Percentiles rank a stretch among this genome's conserved stretches.
Evolutionary conservation across 2,329 filamentous ascomycete genomes (phyloP).

Genomic region (Eutypa lata): DNA sequence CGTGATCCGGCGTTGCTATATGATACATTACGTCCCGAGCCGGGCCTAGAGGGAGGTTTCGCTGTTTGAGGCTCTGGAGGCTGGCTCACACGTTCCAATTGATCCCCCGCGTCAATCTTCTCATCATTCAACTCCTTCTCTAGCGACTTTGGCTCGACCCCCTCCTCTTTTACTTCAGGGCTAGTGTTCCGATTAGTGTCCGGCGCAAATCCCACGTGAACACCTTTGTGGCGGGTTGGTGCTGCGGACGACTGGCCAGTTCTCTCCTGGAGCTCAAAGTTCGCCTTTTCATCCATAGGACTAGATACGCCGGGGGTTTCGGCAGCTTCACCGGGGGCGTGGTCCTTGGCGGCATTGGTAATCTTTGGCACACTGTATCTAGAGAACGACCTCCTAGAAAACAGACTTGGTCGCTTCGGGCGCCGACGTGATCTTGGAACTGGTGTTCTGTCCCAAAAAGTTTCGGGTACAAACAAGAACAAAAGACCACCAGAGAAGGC

Average conservation of each 20-base stretch:
- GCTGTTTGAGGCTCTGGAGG: neutral
- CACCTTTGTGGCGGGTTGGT: constrained; percentile 26
- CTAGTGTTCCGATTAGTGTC: constrained; percentile 17
- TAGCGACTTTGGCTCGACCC: constrained; percentile 1
- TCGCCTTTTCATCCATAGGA: constrained; percentile 5
- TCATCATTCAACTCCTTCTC: neutral
- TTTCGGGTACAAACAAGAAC: constrained; percentile 91
- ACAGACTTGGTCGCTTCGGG: constrained; percentile 41
- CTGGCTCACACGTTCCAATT: neutral
- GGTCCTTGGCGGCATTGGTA: constrained; percentile 1
- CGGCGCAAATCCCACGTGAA: constrained; percentile 57
- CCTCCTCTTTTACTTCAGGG: constrained; percentile 10
- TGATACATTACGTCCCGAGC: constrained; percentile 1
- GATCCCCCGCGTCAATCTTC: neutral
- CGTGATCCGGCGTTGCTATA: constrained; percentile 10
- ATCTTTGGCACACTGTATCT: constrained; percentile 19
- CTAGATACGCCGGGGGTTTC: neutral
- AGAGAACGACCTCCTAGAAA: constrained; percentile 46
- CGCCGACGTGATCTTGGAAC: constrained; percentile 33
- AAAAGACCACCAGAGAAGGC: constrained; percentile 67
- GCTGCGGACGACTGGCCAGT: constrained; percentile 6
- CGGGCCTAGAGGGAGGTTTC: neutral
- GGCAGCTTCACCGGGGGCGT: constrained; percentile 4
- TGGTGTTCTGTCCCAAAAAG: constrained; percentile 89
- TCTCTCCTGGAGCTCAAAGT: constrained; percentile 9